phyloP scores from a whole-genome alignment of 2,329 filamentous ascomycete genomes.

The Diaporthe ilicicola region DNA sequence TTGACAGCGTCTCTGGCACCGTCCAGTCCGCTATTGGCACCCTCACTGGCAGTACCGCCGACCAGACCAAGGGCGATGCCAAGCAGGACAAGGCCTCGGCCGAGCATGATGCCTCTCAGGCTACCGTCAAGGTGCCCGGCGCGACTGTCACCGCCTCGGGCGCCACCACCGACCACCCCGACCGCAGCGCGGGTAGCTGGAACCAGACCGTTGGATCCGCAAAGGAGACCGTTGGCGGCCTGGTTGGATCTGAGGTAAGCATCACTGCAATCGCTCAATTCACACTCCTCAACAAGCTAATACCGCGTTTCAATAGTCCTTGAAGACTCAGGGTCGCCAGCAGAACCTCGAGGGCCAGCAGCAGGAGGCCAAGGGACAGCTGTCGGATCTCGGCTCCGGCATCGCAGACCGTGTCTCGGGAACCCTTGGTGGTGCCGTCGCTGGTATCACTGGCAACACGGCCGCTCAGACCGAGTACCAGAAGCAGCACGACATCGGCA shows the following conservation, averaged over 20 bases:
- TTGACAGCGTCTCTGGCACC: conserved; percentile 77
- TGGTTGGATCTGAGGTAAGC: conserved; percentile 76
- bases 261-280: neutral
- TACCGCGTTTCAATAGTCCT: conserved; percentile 48
- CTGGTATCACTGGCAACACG: conserved; percentile 77
- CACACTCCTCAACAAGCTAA: neutral
- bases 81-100: conserved; percentile 71
- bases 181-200: conserved; percentile 78
- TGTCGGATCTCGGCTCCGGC: conserved; percentile 77
- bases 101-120: conserved; percentile 79
- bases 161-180: conserved; percentile 74
- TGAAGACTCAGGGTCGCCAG: conserved; percentile 77
- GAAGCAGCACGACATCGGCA: conserved; percentile 79
- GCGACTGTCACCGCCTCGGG: conserved; percentile 76
- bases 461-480: conserved; percentile 71
- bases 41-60: conserved; percentile 75
- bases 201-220: conserved; percentile 89
- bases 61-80: conserved; percentile 71
- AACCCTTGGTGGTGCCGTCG: conserved; percentile 73
- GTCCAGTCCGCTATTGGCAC: conserved; percentile 77
- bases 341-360: conserved; percentile 84
- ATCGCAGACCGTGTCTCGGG: conserved; percentile 73
- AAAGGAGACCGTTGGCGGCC: conserved; percentile 81
- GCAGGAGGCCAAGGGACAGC: conserved; percentile 84
- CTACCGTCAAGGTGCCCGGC: conserved; percentile 77